Evolutionary conservation across 1,139 yeast species (phyloP).

Genomic region (Blastobotrys illinoisensis): DNA sequence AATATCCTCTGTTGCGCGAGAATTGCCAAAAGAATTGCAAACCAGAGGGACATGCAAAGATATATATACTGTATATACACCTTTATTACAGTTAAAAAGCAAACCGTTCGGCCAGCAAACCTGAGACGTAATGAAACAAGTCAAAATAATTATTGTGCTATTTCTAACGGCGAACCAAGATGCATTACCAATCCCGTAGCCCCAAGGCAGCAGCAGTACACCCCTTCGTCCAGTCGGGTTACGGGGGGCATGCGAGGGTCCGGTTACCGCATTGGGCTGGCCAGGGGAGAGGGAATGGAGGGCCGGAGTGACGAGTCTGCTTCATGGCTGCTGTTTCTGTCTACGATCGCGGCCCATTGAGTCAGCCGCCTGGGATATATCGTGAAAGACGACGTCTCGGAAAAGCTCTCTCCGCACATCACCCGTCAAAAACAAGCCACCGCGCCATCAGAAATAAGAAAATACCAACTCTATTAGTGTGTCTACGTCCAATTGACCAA

Average conservation of each 20-base stretch:
- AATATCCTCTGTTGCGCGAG: not conserved
- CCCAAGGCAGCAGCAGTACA: not conserved
- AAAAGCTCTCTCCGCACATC: not conserved
- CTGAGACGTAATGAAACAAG: not conserved
- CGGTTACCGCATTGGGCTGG: not conserved
- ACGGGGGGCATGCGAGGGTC: not conserved
- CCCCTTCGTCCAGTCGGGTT: not conserved
- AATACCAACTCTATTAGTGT: not conserved
- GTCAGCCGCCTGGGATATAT: not conserved
- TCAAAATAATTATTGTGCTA: not conserved
- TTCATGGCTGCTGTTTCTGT: not conserved
- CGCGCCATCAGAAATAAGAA: not conserved
- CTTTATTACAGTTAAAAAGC: not conserved
- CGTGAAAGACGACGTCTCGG: not conserved
- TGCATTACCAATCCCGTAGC: not conserved
- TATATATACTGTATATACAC: not conserved
- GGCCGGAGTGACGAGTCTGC: not conserved
- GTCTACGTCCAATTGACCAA: not conserved
- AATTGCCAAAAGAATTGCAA: not conserved
- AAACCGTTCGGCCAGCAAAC: not conserved
- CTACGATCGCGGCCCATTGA: not conserved
- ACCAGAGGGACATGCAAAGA: not conserved
- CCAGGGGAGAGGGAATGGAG: not conserved
- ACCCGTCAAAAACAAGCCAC: not conserved
- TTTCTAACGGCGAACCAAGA: not conserved